These are phyloP conservation scores for Apiospora hydei DNA, from an alignment of 2,329 filamentous ascomycete species.

Conservation along the genomic window DNA sequence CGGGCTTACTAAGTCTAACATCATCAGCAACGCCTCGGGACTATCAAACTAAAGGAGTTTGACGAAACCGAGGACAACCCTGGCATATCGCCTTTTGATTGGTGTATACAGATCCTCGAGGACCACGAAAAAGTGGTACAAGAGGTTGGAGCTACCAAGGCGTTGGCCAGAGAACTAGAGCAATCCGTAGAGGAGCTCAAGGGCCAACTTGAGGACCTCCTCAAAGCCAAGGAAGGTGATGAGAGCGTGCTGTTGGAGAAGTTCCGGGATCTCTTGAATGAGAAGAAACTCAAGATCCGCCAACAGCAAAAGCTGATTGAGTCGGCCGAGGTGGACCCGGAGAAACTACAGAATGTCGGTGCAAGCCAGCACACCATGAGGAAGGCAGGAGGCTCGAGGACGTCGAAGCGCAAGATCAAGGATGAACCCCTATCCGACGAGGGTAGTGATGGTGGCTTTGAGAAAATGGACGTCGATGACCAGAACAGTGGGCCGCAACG, in stretches of 20 bases:
- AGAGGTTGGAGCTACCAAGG: conserved; percentile 51
- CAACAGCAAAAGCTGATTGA: conserved; percentile 72
- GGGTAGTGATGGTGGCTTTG: conserved; percentile 54
- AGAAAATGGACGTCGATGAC: conserved; percentile 59
- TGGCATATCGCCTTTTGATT: conserved; percentile 71
- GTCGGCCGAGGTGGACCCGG: conserved; percentile 51
- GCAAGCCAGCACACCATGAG: conserved; percentile 33
- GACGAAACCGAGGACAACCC: conserved; percentile 59
- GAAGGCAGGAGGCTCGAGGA: conserved; percentile 48
- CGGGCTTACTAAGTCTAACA: conserved; percentile 1
- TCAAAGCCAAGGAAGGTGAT: conserved; percentile 69
- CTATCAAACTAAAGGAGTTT: conserved; percentile 65
- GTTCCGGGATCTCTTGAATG: conserved; percentile 74
- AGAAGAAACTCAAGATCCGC: conserved; percentile 82
- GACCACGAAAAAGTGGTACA: conserved; percentile 53
- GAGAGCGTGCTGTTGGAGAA: conserved; percentile 73
- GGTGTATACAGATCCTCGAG: conserved; percentile 68
- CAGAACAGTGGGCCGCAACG: conserved; percentile 35
- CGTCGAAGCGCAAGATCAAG: conserved; percentile 58
- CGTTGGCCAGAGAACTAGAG: conserved; percentile 57
- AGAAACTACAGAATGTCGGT: conserved; percentile 43
- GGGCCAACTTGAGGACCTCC: conserved; percentile 70
- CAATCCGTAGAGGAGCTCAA: conserved; percentile 64
- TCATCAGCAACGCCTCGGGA: conserved; percentile 71
- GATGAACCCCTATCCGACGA: conserved; percentile 44